Percentiles rank a stretch among this genome's conserved stretches.
These are phyloP conservation scores for Fonsecaea monophora DNA, from an alignment of 2,329 filamentous ascomycete species.

Conservation along the genomic window DNA sequence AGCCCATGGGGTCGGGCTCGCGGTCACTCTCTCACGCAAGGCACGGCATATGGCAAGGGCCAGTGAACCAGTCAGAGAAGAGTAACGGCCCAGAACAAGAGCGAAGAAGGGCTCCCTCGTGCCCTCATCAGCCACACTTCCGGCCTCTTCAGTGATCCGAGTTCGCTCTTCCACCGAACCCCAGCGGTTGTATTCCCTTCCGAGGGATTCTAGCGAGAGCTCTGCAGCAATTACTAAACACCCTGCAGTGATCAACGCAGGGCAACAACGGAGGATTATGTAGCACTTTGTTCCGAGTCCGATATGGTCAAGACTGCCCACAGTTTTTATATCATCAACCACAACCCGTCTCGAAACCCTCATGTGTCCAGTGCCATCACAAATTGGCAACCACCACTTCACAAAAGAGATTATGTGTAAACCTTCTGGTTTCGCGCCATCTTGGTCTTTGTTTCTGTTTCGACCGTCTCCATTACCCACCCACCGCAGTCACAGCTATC, in stretches of 20 bases:
- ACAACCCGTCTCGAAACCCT: neutral
- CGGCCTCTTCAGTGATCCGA: neutral
- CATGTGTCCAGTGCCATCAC: neutral
- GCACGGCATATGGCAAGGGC: neutral
- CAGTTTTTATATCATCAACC: neutral
- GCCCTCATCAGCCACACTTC: conserved; percentile 1
- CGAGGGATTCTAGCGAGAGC: conserved; percentile 17
- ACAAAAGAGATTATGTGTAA: conserved; percentile 3
- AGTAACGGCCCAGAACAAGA: too few species aligned
- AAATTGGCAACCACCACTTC: neutral
- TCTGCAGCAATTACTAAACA: conserved; percentile 16
- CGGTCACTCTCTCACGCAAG: neutral
- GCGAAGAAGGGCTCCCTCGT: neutral
- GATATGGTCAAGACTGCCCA: neutral
- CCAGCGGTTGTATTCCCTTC: neutral
- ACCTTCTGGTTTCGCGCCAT: neutral
- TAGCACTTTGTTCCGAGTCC: neutral
- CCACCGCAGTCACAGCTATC: neutral
- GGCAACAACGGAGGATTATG: neutral
- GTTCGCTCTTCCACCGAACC: neutral
- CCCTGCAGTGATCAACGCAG: conserved; percentile 2
- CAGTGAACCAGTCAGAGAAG: neutral
- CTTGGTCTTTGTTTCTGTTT: neutral
- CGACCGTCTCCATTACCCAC: neutral
- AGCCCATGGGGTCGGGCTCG: neutral